phyloP scores from a whole-genome alignment of 2,329 filamentous ascomycete genomes.

The Aquanectria penicillioides region DNA sequence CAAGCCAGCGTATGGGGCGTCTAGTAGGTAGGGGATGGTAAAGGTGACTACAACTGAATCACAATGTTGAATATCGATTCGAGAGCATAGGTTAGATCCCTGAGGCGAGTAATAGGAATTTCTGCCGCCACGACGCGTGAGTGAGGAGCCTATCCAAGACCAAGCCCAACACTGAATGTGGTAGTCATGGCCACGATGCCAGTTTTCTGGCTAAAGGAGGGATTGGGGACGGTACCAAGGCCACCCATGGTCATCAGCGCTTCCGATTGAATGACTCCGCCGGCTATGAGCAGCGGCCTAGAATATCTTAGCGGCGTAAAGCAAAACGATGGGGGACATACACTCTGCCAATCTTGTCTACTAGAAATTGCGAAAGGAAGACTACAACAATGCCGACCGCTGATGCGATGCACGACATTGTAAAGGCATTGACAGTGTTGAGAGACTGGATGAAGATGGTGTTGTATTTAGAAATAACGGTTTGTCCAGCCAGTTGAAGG shows the following conservation, averaged over 20 bases:
- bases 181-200: background rate
- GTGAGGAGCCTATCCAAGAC: slow-evolving; percentile 38
- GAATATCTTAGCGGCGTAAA: background rate
- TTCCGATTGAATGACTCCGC: background rate
- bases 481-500: slow-evolving; percentile 41
- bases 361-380: slow-evolving; percentile 21
- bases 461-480: slow-evolving; percentile 42
- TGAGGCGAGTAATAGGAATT: slow-evolving; percentile 43
- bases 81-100: slow-evolving; percentile 43
- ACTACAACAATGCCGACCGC: slow-evolving; percentile 44
- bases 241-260: slow-evolving; percentile 13
- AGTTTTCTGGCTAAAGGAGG: background rate
- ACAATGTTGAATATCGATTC: slow-evolving; percentile 44
- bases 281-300: background rate
- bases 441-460: slow-evolving; percentile 42
- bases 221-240: slow-evolving; percentile 1
- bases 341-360: slow-evolving; percentile 12
- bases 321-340: background rate
- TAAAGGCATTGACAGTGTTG: slow-evolving; percentile 42
- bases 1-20: no score
- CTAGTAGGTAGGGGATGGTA: no score
- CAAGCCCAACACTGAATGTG: background rate
- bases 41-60: slow-evolving; percentile 48
- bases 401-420: slow-evolving; percentile 36
- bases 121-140: slow-evolving; percentile 48